Evolutionary conservation across 2,329 filamentous ascomycete genomes (phyloP), one percentile per base, ranked within the genome.

Genomic region (Nectriaceae sp.): DNA sequence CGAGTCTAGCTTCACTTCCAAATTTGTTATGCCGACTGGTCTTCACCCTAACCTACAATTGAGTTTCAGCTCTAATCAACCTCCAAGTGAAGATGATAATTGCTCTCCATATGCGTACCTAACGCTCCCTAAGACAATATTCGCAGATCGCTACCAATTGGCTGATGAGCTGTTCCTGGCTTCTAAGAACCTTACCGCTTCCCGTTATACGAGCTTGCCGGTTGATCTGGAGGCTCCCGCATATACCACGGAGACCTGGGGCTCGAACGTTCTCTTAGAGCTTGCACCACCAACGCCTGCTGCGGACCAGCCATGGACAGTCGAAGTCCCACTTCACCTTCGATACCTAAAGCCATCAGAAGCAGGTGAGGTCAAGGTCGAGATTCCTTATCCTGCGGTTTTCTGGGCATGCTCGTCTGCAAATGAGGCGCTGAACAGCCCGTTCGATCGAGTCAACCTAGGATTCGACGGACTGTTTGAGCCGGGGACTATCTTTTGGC

Each of bases 161-260:
- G 77, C 75, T 20, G 89, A 92, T 65, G 70, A 80, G 0, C 77
- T 96, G 4, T 94, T 95, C 70, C 78, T 96, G 22, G 70, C 82
- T 3, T 92, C 90, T 1, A 90, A 96, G 61, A 90, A 95, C 63
- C 78, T 97, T 18, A 75, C 78, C 3, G 75, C 80, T 2, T 72
- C 95, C 35, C 84, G 79, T 38, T 83, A 87, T 54, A 79, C 90
- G 13, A 84, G 84, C 21, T 81, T 88, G 11, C 89, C 90, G 18
- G 88, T 92, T 5, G 92, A 97, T 58, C 84, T 97, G 44, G 93
- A 97, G 72, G 91, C 90, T 1, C 93, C 93, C 2, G 87, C 87
- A 60, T 97, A 95, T 75, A 83, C 85, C 2, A 79, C 90, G 22
- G 65, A 78, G 5, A 69, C 77, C 24, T 97, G 93, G 93, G 93